Conservation (phyloP, 2,329 filamentous ascomycete genomes). For the Aspergillus pseudoglaucus region DNA sequence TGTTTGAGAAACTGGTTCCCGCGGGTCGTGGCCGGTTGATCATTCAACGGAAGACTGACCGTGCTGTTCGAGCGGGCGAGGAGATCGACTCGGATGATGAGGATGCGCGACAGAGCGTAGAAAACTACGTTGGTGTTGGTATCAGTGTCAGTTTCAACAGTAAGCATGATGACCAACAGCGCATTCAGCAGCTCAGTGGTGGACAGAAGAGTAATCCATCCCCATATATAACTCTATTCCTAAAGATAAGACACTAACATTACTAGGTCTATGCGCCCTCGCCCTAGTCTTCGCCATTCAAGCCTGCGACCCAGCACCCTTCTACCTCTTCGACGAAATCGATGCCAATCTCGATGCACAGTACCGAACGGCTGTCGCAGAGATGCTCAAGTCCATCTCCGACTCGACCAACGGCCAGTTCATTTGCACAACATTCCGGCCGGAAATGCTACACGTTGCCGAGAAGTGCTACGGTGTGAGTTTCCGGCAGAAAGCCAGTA, state of each 20-base stretch:
- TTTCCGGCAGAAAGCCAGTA: constrained; percentile 85
- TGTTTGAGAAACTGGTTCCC: constrained; percentile 92
- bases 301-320: constrained; percentile 91
- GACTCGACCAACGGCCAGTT: constrained; percentile 63
- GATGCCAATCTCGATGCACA: constrained; percentile 97
- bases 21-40: constrained; percentile 85
- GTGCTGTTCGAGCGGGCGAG: constrained; percentile 56
- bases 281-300: constrained; percentile 98
- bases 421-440: constrained; percentile 97
- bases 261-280: constrained; percentile 79
- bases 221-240: neutral
- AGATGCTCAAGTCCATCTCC: constrained; percentile 75
- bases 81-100: constrained; percentile 62
- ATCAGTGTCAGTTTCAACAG: constrained; percentile 99
- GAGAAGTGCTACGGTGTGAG: constrained; percentile 98
- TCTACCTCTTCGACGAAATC: constrained; percentile 99
- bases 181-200: constrained; percentile 93
- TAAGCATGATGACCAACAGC: constrained; percentile 95
- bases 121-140: constrained; percentile 93
- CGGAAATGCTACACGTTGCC: constrained; percentile 89
- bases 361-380: constrained; percentile 90
- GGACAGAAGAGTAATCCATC: constrained; percentile 81
- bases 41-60: constrained; percentile 85
- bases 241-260: constrained; percentile 7
- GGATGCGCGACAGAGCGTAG: constrained; percentile 59